Conservation (phyloP, 257 asterid genomes). For the Salvia hispanica region DNA sequence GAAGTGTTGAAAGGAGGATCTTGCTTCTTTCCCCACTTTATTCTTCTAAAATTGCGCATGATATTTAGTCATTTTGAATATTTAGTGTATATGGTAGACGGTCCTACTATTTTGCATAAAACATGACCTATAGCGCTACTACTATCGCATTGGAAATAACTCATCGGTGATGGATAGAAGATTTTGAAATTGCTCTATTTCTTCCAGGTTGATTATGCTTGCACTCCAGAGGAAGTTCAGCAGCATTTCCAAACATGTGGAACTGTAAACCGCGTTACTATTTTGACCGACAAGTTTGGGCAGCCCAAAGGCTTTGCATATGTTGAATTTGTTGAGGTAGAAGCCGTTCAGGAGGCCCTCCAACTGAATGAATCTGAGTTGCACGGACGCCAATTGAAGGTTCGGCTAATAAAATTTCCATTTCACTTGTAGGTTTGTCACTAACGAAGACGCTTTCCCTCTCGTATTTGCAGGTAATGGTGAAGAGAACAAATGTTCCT, state of each 20-base stretch:
- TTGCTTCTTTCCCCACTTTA: background rate
- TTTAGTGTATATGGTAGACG: background rate
- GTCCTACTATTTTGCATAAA: background rate
- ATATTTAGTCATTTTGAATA: background rate
- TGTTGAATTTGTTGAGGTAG: conserved; percentile 85
- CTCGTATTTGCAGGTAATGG: conserved; percentile 63
- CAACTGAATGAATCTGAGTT: conserved; percentile 88
- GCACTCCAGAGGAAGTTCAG: conserved; percentile 98
- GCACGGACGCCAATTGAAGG: conserved; percentile 97
- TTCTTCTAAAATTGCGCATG: background rate
- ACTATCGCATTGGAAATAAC: background rate
- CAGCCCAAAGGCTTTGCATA: conserved; percentile 99
- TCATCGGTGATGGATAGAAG: background rate
- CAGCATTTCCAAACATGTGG: conserved; percentile 97
- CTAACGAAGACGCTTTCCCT: background rate
- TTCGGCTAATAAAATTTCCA: conserved; percentile 14
- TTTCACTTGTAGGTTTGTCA: background rate
- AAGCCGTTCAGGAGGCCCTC: conserved; percentile 88
- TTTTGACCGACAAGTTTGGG: conserved; percentile 92
- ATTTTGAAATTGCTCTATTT: conserved; percentile 11
- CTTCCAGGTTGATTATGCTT: conserved; percentile 88
- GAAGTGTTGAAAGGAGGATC: too few species aligned
- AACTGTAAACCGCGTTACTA: conserved; percentile 91
- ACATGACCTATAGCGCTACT: background rate
- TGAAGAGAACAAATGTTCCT: conserved; percentile 92